Conservation (phyloP, 1,284 basidiomycete genomes). For the Ceratobasidium sp. region DNA sequence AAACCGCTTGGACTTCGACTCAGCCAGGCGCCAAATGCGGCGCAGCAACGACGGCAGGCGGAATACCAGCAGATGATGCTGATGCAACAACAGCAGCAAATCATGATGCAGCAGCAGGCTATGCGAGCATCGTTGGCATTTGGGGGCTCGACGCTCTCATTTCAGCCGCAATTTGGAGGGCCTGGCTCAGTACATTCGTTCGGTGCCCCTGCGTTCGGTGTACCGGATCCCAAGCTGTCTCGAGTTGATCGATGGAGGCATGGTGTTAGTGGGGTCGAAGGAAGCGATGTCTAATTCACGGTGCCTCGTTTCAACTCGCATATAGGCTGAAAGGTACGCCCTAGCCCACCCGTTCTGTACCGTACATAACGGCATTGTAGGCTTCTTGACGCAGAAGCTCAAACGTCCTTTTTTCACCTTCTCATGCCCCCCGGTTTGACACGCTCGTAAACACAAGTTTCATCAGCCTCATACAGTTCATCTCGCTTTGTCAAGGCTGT, state of each 20-base stretch:
- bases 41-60: conserved; percentile 49
- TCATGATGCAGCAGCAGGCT: conserved; percentile 81
- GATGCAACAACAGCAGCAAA: conserved; percentile 81
- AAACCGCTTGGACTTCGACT: conserved; percentile 70
- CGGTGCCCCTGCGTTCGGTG: conserved; percentile 24
- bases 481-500: conserved; percentile 3
- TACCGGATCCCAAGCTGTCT: conserved; percentile 49
- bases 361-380: background rate
- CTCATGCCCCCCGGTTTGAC: background rate
- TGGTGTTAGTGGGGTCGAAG: conserved; percentile 62
- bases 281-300: conserved; percentile 24
- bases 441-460: conserved; percentile 3
- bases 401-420: background rate
- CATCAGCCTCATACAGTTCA: background rate
- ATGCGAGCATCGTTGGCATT: conserved; percentile 81
- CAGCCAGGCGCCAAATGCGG: conserved; percentile 27
- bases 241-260: conserved; percentile 83
- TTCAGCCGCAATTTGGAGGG: conserved; percentile 32
- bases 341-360: background rate
- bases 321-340: conserved; percentile 16
- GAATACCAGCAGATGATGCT: conserved; percentile 71
- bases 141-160: conserved; percentile 64
- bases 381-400: conserved; percentile 17
- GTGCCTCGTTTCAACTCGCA: conserved; percentile 16
- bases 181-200: conserved; percentile 45